Evolutionary conservation across 2,329 filamentous ascomycete species (phyloP), one percentile per base, ranked within the genome.

Genomic region (Trichoderma koningii): DNA sequence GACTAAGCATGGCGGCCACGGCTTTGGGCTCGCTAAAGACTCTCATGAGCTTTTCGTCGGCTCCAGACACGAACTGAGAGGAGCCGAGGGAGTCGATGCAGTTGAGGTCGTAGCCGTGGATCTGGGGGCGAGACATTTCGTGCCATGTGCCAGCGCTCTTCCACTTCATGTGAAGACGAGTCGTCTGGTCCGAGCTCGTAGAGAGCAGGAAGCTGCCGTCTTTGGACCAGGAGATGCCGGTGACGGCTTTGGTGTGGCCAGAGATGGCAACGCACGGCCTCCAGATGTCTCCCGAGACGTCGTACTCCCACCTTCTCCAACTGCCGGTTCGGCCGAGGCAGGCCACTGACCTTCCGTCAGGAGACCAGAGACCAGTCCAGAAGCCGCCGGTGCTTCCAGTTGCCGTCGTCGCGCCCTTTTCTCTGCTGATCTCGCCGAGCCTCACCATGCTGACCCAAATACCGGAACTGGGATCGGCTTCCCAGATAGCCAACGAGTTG

Each of bases 81-180:
- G 85, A 77, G 7, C 87, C 88, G 5, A 97, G 81, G 0, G 88
- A 85, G 72, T 93, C 90, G 68, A 98, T 88, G 76, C 95, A 98
- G 80, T 98, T 99, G 63, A 99, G 84, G 75, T 99, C 94, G 76
- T 99, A 99, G 44, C 95, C 95, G 75, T 99, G 95, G 69, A 99
- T 99, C 75, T 99, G 95, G 4, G 95, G 95, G 56, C 95, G 84
- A 1, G 93, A 90, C 81, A 98, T 93, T 76, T 99, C 95, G 76
- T 98, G 94, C 95, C 95, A 99, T 12, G 92, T 92, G 7, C 68
- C 69, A 6, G 71, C 65, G 19, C 81, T 80, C 66, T 83, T 84
- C 95, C 94, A 98, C 72, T 88, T 81, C 1, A 92, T 89, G 75
- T 94, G 92, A 21, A 98, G 82, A 55, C 95, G 85, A 3, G 94